Evolutionary conservation across 139 green algal genomes (phyloP).

Genomic region (Yamagishiella unicocca): DNA sequence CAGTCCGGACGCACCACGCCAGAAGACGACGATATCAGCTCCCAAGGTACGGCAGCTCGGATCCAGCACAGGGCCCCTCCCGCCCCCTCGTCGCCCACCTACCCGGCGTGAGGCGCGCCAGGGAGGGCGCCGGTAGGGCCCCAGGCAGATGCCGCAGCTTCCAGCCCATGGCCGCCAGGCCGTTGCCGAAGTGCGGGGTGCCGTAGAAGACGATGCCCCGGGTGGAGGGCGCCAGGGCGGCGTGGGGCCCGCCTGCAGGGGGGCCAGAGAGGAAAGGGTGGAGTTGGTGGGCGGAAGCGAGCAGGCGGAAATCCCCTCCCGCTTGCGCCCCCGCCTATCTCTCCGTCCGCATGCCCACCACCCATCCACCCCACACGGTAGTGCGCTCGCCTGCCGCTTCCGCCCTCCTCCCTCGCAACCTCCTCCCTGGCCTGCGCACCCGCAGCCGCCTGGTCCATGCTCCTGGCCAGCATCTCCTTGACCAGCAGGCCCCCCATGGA

Average conservation of each 20-base stretch:
- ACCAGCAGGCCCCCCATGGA: constrained; percentile 90
- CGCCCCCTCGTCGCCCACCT: not conserved
- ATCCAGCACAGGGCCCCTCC: not conserved
- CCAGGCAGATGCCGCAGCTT: constrained; percentile 80
- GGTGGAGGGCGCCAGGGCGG: constrained; percentile 56
- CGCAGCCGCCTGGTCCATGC: constrained; percentile 12
- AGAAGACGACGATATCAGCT: not conserved
- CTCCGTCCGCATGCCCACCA: no score
- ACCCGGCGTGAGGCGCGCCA: constrained; percentile 74
- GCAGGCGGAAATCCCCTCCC: no score
- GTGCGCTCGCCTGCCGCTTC: not conserved
- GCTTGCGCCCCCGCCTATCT: no score
- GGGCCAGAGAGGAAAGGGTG: not conserved
- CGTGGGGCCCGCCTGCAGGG: constrained; percentile 29
- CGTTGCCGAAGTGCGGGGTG: constrained; percentile 83
- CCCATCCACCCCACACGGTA: not conserved
- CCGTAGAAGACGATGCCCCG: constrained; percentile 84
- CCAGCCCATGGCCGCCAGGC: constrained; percentile 84
- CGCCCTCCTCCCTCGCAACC: not conserved
- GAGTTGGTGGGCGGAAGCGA: not conserved
- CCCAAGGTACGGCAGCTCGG: not conserved
- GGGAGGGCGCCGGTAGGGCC: constrained; percentile 65
- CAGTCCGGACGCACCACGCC: not conserved
- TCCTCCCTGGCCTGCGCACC: not conserved
- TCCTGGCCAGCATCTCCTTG: constrained; percentile 82